Percentiles rank a stretch among this genome's conserved stretches.
These are phyloP conservation scores for Clonostachys byssicola DNA, from an alignment of 2,329 filamentous ascomycete genomes.

Conservation along the genomic window DNA sequence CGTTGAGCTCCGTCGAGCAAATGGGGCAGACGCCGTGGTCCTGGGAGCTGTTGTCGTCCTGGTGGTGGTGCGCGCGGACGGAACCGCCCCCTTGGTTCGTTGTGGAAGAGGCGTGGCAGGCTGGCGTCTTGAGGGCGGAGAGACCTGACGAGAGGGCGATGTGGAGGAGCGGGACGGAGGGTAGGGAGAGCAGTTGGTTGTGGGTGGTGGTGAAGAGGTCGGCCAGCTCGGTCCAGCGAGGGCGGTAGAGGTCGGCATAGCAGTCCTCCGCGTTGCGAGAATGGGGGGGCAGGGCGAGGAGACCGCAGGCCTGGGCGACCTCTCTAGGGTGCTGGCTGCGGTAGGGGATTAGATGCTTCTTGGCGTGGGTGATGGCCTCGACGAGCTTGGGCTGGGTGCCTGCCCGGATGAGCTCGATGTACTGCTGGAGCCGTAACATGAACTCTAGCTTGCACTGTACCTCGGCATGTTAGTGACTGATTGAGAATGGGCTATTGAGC, in stretches of 20 bases:
- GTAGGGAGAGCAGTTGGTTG: slow-evolving; percentile 79
- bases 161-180: slow-evolving; percentile 79
- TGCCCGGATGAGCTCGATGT: slow-evolving; percentile 81
- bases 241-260: slow-evolving; percentile 63
- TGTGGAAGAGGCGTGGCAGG: slow-evolving; percentile 70
- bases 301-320: slow-evolving; percentile 69
- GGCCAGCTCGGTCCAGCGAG: slow-evolving; percentile 74
- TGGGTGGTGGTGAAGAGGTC: slow-evolving; percentile 81
- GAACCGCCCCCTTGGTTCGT: slow-evolving; percentile 19
- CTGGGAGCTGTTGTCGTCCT: neutral
- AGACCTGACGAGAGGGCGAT: slow-evolving; percentile 87
- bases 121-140: slow-evolving; percentile 91
- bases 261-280: slow-evolving; percentile 26
- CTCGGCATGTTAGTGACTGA: neutral
- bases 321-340: slow-evolving; percentile 63
- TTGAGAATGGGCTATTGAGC: neutral
- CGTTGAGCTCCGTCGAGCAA: slow-evolving; percentile 92
- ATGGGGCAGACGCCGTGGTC: slow-evolving; percentile 82
- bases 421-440: slow-evolving; percentile 89
- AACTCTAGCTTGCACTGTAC: slow-evolving; percentile 79
- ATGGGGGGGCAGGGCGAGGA: slow-evolving; percentile 68
- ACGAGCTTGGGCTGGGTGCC: slow-evolving; percentile 58
- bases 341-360: slow-evolving; percentile 73
- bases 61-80: slow-evolving; percentile 10
- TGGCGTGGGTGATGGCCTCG: slow-evolving; percentile 79